Evolutionary conservation across 2,329 filamentous ascomycete genomes (phyloP).

Genomic region (Cercospora citrullina): DNA sequence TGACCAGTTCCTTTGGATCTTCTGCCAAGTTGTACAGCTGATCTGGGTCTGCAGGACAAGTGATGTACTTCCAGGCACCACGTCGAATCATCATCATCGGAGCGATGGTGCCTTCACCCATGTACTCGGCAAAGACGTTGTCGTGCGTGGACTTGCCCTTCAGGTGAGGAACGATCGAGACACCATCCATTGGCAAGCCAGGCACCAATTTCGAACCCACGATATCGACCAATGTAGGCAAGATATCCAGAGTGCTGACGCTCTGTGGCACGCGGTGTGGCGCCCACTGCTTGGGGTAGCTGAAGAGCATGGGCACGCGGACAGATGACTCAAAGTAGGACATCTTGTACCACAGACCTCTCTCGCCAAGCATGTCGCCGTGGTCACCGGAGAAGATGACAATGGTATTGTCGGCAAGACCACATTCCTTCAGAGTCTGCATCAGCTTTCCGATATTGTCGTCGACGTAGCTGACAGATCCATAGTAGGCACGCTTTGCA

Average conservation of each 20-base stretch:
- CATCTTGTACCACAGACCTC: constrained; percentile 97
- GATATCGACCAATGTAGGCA: constrained; percentile 84
- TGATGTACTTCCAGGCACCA: constrained; percentile 87
- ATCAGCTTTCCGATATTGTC: constrained; percentile 85
- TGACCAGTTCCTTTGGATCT: constrained; percentile 76
- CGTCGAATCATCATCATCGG: constrained; percentile 93
- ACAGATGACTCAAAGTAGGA: constrained; percentile 91
- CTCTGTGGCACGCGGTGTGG: constrained; percentile 78
- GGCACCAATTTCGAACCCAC: constrained; percentile 69
- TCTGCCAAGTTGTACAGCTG: constrained; percentile 77
- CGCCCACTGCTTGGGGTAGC: constrained; percentile 72
- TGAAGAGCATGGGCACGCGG: constrained; percentile 82
- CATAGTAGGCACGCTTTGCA: constrained; percentile 86
- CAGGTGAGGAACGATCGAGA: constrained; percentile 77
- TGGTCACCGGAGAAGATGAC: constrained; percentile 92
- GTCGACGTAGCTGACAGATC: constrained; percentile 89
- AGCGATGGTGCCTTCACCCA: constrained; percentile 84
- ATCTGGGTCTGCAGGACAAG: constrained; percentile 77
- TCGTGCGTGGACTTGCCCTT: constrained; percentile 68
- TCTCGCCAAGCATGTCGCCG: constrained; percentile 93
- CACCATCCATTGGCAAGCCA: constrained; percentile 80
- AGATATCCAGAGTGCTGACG: constrained; percentile 86
- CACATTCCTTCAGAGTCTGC: constrained; percentile 73
- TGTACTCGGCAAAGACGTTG: constrained; percentile 93
- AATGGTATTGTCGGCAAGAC: constrained; percentile 81